A percentile compares a stretch with the other conserved stretches of the same genome.
Evolutionary conservation across 805 yeast genomes (phyloP).

Genomic region (Kurtzmaniella cleridarum): DNA sequence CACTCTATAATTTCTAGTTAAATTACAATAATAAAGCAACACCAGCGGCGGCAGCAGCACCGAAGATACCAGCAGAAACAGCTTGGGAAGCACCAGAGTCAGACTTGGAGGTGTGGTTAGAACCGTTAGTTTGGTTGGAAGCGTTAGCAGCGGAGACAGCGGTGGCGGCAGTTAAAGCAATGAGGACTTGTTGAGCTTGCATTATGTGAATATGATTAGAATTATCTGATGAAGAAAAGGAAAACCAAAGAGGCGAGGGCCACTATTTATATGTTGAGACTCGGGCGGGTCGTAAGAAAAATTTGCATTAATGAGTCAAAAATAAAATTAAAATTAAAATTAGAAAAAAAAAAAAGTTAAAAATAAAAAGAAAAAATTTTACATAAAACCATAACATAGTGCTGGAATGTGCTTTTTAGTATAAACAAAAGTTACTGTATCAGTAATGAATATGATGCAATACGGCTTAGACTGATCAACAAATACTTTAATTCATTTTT

Average conservation of each 20-base stretch:
- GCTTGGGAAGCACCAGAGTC: conserved; percentile 49
- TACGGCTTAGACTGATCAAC: no score
- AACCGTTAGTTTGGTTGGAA: conserved; percentile 35
- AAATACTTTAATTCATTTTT: no score
- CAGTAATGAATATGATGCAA: no score
- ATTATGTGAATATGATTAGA: conserved; percentile 29
- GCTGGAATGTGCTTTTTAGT: background rate
- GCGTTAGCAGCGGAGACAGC: conserved; percentile 61
- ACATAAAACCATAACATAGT: background rate
- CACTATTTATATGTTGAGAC: conserved; percentile 4
- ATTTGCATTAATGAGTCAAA: conserved; percentile 1
- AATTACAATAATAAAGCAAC: conserved; percentile 45
- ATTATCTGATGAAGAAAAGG: background rate
- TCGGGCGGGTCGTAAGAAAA: conserved; percentile 2
- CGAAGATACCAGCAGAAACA: conserved; percentile 68
- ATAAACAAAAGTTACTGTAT: no score
- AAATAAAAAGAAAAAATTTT: conserved; percentile 1
- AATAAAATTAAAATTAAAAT: background rate
- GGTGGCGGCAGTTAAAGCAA: conserved; percentile 66
- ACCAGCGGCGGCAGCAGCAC: conserved; percentile 86
- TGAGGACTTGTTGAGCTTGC: conserved; percentile 68
- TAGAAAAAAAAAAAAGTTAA: conserved; percentile 2
- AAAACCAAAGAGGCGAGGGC: conserved; percentile 1
- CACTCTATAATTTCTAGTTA: conserved; percentile 4
- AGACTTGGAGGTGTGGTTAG: conserved; percentile 34